phyloP scores from a whole-genome alignment of 768 basidiomycete species.

The Mycena alexandri region DNA sequence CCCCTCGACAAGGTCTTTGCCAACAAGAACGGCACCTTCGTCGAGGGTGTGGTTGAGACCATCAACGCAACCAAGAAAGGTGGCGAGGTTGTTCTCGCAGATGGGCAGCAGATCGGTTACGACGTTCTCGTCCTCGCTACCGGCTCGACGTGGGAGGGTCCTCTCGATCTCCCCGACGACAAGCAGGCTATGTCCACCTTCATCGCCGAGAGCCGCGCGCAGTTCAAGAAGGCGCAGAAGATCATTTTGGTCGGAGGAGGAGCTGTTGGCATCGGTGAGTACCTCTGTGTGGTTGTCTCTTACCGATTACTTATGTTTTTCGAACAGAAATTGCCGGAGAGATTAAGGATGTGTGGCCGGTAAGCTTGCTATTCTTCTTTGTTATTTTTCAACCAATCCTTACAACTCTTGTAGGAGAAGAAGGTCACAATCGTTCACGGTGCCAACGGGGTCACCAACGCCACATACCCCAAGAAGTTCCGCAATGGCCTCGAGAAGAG shows the following conservation, averaged over 20 bases:
- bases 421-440: constrained; percentile 73
- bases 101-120: constrained; percentile 60
- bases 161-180: constrained; percentile 48
- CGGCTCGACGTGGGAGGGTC: constrained; percentile 63
- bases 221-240: constrained; percentile 50
- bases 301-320: constrained; percentile 7
- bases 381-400: not conserved
- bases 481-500: constrained; percentile 61
- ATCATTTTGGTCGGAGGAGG: constrained; percentile 58
- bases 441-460: constrained; percentile 64
- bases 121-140: constrained; percentile 68
- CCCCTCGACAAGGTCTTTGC: constrained; percentile 61
- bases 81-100: constrained; percentile 60
- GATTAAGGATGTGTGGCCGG: constrained; percentile 55
- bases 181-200: constrained; percentile 43
- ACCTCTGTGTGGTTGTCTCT: constrained; percentile 11
- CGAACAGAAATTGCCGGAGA: constrained; percentile 59
- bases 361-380: constrained; percentile 38
- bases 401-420: constrained; percentile 50
- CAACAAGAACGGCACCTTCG: constrained; percentile 56
- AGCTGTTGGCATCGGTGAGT: constrained; percentile 52
- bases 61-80: constrained; percentile 48
- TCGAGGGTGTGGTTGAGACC: constrained; percentile 49
- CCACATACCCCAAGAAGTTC: constrained; percentile 66
- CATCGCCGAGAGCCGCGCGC: constrained; percentile 30